Percentiles rank a stretch among this genome's conserved stretches.
Conservation (phyloP, 352 stramenopile genomes). For the Pythium biforme region DNA sequence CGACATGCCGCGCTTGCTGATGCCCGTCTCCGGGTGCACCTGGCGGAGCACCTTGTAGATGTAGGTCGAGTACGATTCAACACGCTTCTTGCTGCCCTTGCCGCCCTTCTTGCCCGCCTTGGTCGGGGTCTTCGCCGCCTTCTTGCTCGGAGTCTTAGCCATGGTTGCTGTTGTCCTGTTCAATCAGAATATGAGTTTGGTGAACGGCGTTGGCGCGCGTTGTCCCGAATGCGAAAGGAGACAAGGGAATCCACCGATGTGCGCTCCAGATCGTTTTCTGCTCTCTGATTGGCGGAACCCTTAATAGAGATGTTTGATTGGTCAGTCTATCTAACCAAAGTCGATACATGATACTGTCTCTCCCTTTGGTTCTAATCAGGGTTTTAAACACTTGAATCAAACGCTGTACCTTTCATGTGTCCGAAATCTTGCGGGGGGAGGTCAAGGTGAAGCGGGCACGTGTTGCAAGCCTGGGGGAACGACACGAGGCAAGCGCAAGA, state of each 20-base stretch:
- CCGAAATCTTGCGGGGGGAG: slow-evolving; percentile 28
- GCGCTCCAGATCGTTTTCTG: slow-evolving; percentile 3
- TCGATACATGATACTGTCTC: not conserved
- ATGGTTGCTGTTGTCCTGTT: slow-evolving; percentile 76
- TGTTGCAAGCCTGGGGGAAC: slow-evolving; percentile 15
- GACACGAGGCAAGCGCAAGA: slow-evolving; percentile 26
- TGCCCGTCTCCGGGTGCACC: slow-evolving; percentile 96
- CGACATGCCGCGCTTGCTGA: slow-evolving; percentile 97
- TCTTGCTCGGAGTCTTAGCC: slow-evolving; percentile 97
- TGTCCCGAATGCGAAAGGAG: not conserved
- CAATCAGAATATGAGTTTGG: slow-evolving; percentile 93
- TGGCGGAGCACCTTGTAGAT: slow-evolving; percentile 94
- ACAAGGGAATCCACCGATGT: slow-evolving; percentile 12
- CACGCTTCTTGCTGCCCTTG: slow-evolving; percentile 84
- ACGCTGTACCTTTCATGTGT: slow-evolving; percentile 21
- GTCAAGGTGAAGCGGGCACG: slow-evolving; percentile 20
- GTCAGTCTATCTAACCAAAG: not conserved
- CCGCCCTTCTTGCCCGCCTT: slow-evolving; percentile 76
- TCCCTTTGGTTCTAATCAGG: slow-evolving; percentile 2
- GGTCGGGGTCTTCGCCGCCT: slow-evolving; percentile 77
- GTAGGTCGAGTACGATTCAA: slow-evolving; percentile 90
- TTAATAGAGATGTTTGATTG: not conserved
- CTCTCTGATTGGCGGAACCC: slow-evolving; percentile 14
- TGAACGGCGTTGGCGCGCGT: slow-evolving; percentile 95
- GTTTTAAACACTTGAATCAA: slow-evolving; percentile 15